These are phyloP conservation scores for Erysimum pusillum DNA, from an alignment of 441 rosid genomes.

Conservation along the genomic window DNA sequence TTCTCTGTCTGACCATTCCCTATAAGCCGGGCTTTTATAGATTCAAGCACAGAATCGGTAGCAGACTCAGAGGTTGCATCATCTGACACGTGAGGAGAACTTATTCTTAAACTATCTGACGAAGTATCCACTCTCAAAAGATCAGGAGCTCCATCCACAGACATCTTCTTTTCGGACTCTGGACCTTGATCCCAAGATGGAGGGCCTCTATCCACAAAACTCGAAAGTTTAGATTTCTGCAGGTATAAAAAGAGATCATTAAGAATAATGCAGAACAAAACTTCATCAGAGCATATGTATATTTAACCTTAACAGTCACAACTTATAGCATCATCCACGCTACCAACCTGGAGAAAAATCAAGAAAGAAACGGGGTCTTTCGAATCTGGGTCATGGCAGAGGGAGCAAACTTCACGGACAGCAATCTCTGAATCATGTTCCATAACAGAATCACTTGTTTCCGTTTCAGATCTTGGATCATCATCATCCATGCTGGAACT, in stretches of 20 bases:
- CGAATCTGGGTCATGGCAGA: conserved; percentile 89
- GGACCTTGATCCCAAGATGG: conserved; percentile 74
- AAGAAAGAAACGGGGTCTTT: conserved; percentile 82
- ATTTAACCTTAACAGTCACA: conserved; percentile 10
- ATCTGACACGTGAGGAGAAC: conserved; percentile 60
- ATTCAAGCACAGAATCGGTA: conserved; percentile 60
- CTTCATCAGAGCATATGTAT: conserved; percentile 20
- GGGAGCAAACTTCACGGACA: conserved; percentile 81
- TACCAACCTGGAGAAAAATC: conserved; percentile 88
- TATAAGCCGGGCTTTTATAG: conserved; percentile 65
- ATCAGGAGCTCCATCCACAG: conserved; percentile 49
- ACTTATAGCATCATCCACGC: conserved; percentile 34
- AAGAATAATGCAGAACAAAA: conserved; percentile 28
- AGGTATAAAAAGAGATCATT: conserved; percentile 36
- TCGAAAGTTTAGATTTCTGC: conserved; percentile 94
- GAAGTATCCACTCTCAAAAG: conserved; percentile 48
- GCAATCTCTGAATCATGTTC: conserved; percentile 54
- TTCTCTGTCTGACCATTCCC: conserved; percentile 55
- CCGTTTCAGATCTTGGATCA: conserved; percentile 57
- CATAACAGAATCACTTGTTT: conserved; percentile 55
- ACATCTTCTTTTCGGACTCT: conserved; percentile 51
- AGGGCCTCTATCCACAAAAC: conserved; percentile 79
- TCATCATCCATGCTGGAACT: conserved; percentile 60
- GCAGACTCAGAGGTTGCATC: conserved; percentile 61
- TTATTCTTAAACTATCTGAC: conserved; percentile 51